These are phyloP conservation scores for Talaromyces wortmannii DNA, from an alignment of 495 filamentous ascomycete genomes.

Conservation along the genomic window DNA sequence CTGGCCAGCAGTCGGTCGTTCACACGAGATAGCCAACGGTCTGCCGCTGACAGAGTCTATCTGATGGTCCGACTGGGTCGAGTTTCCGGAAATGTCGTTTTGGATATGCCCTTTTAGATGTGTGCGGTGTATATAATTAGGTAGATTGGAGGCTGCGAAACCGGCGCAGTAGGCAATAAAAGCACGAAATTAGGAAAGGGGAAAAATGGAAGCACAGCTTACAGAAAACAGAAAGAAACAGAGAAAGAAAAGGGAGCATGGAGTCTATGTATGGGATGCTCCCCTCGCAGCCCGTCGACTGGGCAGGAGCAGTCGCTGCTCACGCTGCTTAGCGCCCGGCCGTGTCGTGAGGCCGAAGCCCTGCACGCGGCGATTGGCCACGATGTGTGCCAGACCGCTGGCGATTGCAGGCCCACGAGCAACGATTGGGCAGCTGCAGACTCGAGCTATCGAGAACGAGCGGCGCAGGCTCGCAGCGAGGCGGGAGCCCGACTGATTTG, in stretches of 20 bases:
- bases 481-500: background rate
- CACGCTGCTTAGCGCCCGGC: background rate
- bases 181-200: background rate
- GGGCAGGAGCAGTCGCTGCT: background rate
- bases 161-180: conserved; percentile 3
- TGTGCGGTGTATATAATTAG: too few species aligned
- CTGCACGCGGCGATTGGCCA: background rate
- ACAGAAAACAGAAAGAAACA: background rate
- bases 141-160: background rate
- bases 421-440: background rate
- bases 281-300: background rate
- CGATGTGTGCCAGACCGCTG: background rate
- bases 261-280: conserved; percentile 1
- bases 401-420: background rate
- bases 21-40: too few species aligned
- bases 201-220: conserved; percentile 7
- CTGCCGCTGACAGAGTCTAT: too few species aligned
- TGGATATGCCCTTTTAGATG: too few species aligned
- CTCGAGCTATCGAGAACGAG: background rate
- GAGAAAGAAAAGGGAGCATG: background rate
- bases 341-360: background rate
- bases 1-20: background rate
- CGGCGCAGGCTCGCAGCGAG: background rate
- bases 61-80: too few species aligned
- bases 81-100: too few species aligned